These are phyloP conservation scores for Ceratobasidium theobromae DNA, from an alignment of 1,284 basidiomycete species.

Conservation along the genomic window DNA sequence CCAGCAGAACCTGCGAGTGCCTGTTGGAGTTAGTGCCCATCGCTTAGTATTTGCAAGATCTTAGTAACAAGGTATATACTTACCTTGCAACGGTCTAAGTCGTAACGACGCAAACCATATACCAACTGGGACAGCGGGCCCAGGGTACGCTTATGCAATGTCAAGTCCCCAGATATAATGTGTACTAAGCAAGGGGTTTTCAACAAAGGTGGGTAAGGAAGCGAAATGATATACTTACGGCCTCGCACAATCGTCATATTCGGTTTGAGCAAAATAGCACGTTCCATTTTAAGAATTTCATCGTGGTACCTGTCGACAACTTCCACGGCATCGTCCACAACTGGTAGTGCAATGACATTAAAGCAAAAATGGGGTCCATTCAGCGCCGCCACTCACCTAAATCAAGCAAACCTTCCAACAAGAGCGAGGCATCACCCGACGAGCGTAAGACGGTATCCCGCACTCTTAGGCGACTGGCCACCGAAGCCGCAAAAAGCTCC, in stretches of 20 bases:
- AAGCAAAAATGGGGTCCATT: too few relatives aligned
- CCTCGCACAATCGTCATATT: slow-evolving; percentile 59
- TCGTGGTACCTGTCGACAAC: slow-evolving; percentile 65
- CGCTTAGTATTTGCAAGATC: not conserved
- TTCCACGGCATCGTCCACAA: slow-evolving; percentile 66
- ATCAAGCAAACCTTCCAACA: slow-evolving; percentile 64
- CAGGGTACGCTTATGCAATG: slow-evolving; percentile 65
- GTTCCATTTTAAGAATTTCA: slow-evolving; percentile 62
- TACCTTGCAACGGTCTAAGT: slow-evolving; percentile 60
- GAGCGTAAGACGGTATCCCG: slow-evolving; percentile 59
- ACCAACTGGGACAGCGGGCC: slow-evolving; percentile 67
- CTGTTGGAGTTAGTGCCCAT: not conserved
- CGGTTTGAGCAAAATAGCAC: slow-evolving; percentile 58
- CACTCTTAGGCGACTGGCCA: slow-evolving; percentile 56
- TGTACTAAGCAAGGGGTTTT: slow-evolving; percentile 52
- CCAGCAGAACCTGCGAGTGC: slow-evolving; percentile 20
- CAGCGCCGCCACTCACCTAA: slow-evolving; percentile 59
- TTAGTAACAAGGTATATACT: not conserved
- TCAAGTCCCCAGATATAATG: slow-evolving; percentile 69
- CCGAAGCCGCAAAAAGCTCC: slow-evolving; percentile 56
- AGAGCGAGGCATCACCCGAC: slow-evolving; percentile 61
- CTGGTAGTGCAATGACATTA: too few relatives aligned
- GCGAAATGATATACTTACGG: slow-evolving; percentile 46
- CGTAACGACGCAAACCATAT: slow-evolving; percentile 65
- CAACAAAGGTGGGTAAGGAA: not conserved